These are phyloP conservation scores for Pseudonitzschia delicatissima DNA, from an alignment of 108 stramenopile species.

Conservation along the genomic window DNA sequence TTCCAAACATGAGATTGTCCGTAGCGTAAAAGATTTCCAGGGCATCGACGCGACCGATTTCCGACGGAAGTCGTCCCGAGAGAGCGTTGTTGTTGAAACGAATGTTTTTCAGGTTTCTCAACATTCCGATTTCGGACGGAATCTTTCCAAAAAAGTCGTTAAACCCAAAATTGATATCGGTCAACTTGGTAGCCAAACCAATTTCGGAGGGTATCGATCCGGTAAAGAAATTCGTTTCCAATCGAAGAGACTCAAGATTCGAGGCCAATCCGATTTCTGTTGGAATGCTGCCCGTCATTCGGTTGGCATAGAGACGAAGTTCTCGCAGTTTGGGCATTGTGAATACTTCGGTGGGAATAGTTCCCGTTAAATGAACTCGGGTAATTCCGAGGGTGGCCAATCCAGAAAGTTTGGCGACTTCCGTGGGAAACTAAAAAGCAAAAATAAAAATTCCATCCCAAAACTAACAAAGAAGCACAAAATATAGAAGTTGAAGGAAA, in stretches of 20 bases:
- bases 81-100: slow-evolving; percentile 57
- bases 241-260: slow-evolving; percentile 37
- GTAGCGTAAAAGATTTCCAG: slow-evolving; percentile 45
- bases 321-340: slow-evolving; percentile 43
- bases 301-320: slow-evolving; percentile 49
- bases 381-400: slow-evolving; percentile 41
- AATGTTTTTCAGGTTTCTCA: slow-evolving; percentile 48
- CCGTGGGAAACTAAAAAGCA: slow-evolving; percentile 46
- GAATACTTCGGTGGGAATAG: slow-evolving; percentile 57
- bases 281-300: slow-evolving; percentile 56
- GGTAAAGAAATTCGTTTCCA: slow-evolving; percentile 46
- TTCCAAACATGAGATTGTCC: slow-evolving; percentile 13
- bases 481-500: too few species aligned
- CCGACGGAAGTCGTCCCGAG: slow-evolving; percentile 56
- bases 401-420: slow-evolving; percentile 38
- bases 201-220: slow-evolving; percentile 52
- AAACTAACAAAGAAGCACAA: neutral
- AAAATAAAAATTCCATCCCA: too few species aligned
- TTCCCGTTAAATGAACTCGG: slow-evolving; percentile 56
- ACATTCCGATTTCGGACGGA: slow-evolving; percentile 55
- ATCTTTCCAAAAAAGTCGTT: slow-evolving; percentile 49
- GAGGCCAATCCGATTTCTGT: slow-evolving; percentile 40
- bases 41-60: slow-evolving; percentile 56
- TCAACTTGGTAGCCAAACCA: slow-evolving; percentile 37
- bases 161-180: slow-evolving; percentile 56